These are phyloP conservation scores for Strigomonas galati DNA, from an alignment of 208 protist species.

Conservation along the genomic window DNA sequence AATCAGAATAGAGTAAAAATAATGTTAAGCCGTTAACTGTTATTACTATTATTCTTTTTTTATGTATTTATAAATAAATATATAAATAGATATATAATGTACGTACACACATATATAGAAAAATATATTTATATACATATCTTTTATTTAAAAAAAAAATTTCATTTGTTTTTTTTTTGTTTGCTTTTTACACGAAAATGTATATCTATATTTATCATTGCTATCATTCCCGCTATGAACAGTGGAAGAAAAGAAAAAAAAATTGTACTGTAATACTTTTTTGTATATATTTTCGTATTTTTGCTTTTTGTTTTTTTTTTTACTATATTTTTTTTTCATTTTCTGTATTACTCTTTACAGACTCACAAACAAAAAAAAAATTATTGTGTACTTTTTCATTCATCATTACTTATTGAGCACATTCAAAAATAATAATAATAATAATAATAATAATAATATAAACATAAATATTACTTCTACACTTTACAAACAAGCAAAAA, in stretches of 20 bases:
- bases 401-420: slow-evolving; percentile 1
- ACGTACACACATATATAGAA: slow-evolving; percentile 1
- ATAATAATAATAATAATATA: slow-evolving; percentile 11
- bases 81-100: neutral
- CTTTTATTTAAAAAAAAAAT: neutral
- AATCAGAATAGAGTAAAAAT: neutral
- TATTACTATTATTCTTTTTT: too few relatives aligned
- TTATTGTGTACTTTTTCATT: neutral
- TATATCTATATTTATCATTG: neutral
- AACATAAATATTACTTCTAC: neutral
- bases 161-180: slow-evolving; percentile 2
- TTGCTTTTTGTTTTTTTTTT: slow-evolving; percentile 2
- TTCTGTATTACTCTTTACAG: neutral
- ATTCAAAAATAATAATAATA: slow-evolving; percentile 8
- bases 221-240: neutral
- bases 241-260: slow-evolving; percentile 7
- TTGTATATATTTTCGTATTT: neutral
- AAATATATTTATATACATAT: slow-evolving; percentile 8
- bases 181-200: neutral
- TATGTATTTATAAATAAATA: too few relatives aligned
- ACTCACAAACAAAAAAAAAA: neutral
- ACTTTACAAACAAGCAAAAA: neutral
- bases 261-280: neutral
- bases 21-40: too few relatives aligned
- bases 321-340: slow-evolving; percentile 6